Conservation (phyloP, 2,329 filamentous ascomycete genomes). For the Corniculantispora saksenae region DNA sequence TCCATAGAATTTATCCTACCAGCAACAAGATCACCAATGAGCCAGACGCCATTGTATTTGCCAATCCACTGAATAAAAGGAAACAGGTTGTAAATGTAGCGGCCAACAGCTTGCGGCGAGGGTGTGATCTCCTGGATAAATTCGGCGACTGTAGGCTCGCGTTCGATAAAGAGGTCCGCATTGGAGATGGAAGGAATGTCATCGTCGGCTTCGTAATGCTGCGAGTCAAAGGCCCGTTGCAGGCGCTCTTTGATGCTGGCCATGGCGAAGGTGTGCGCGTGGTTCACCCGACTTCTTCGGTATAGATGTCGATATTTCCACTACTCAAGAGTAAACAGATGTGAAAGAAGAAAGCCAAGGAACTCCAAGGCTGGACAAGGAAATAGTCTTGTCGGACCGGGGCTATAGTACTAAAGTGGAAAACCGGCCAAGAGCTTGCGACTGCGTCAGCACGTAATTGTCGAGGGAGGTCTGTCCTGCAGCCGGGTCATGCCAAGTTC, state of each 20-base stretch:
- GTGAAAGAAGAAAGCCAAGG: not conserved
- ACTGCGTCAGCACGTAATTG: not conserved
- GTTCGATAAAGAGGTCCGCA: constrained; percentile 40
- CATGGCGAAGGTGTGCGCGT: not conserved
- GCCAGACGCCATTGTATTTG: constrained; percentile 51
- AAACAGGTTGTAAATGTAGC: constrained; percentile 45
- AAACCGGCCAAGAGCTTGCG: constrained; percentile 1
- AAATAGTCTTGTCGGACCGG: not conserved
- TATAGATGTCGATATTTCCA: not conserved
- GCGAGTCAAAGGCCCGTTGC: constrained; percentile 18
- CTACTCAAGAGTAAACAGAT: not conserved
- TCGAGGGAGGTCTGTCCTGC: no score
- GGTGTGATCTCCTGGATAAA: constrained; percentile 42
- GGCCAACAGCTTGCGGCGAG: constrained; percentile 29
- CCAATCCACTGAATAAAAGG: constrained; percentile 52
- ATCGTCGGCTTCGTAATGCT: constrained; percentile 34
- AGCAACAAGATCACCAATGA: constrained; percentile 48
- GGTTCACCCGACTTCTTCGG: not conserved
- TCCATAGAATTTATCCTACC: constrained; percentile 28
- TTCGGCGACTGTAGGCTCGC: constrained; percentile 44
- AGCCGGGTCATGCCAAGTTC: not conserved
- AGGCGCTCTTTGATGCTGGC: constrained; percentile 29
- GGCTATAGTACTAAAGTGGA: not conserved
- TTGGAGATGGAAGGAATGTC: constrained; percentile 38
- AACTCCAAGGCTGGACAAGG: not conserved